Conservation (phyloP, 371 early-diverging fungal genomes). For the Lichtheimia ornata region DNA sequence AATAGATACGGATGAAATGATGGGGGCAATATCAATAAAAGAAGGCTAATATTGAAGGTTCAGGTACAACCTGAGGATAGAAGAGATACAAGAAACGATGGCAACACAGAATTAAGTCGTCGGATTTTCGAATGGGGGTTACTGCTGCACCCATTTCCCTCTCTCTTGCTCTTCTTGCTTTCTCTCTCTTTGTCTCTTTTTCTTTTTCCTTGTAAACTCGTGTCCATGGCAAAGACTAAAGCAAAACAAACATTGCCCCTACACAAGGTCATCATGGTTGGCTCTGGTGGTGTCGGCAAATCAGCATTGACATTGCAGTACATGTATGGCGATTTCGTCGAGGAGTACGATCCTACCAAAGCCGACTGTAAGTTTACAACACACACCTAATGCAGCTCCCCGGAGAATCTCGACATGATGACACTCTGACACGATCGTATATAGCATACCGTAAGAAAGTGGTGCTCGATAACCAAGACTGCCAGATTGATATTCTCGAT, state of each 20-base stretch:
- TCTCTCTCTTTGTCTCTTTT: not conserved
- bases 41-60: no score
- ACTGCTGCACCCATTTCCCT: no score
- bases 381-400: not conserved
- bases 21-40: no score
- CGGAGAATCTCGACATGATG: constrained; percentile 4
- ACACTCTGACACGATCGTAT: not conserved
- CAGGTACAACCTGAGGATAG: no score
- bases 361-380: constrained; percentile 70
- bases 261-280: constrained; percentile 92
- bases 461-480: constrained; percentile 68
- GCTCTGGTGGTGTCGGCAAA: constrained; percentile 93
- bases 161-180: not conserved
- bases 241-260: constrained; percentile 70
- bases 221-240: constrained; percentile 40
- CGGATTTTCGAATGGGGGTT: no score
- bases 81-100: no score
- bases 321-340: constrained; percentile 94
- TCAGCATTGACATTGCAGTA: constrained; percentile 90
- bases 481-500: constrained; percentile 90
- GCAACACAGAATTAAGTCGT: no score
- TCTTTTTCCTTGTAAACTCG: not conserved
- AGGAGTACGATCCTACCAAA: constrained; percentile 96
- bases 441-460: constrained; percentile 73
- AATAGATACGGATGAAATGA: no score